Base-by-base conservation (phyloP, 2,329 filamentous ascomycete genomes). In the Chrysosphaeria jannelii region DNA sequence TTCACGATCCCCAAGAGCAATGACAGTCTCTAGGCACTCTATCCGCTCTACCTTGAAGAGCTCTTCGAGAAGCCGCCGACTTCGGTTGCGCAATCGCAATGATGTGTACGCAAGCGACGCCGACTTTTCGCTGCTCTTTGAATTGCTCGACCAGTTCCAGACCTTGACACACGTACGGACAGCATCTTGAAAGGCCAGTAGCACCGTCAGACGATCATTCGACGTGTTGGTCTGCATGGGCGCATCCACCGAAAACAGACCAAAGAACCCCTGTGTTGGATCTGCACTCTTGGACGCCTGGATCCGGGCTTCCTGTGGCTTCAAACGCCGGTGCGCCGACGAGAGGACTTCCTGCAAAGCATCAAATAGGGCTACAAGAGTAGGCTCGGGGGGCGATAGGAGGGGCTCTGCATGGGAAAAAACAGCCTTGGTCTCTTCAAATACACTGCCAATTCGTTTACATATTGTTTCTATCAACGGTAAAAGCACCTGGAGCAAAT, bases 101-200 rank as follows among this genome's bases (percentile, higher is more conserved):
- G 79, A 89, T 2, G 78, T 90, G 44, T 90, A 89, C 30, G 59
- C 67, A 40, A 90, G 89, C 1, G 79, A 91, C 6, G 78, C 74
- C 5, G 54, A 54, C 10, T 69, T 81, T 14, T 57, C 53, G 1
- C 48, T 38, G 37, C 89, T 71, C 25, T 18, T 23, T 5, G 11
- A 17, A n/a, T 19, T 8, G 19, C 23, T 22, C 16, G 16, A 18
- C 29, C 85, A 97, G 1, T 74, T 72, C 85, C 88, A 97, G 24
- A 97, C 90, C 8, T 55, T 63, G 39, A 89, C 88, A 42, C 79
- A 90, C 23, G 89, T 72, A 13, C 76, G 64, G 28, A 93, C 75
- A 1, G 79, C 76, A 40, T 97, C 88, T 41, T 93, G 81, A 39
- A 97, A 90, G 8, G 79, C 88, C n/a, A 97, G 53, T 20, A 91